Evolutionary conservation across 73 alveolate species (phyloP).

Genomic region (Durusdinium trenchii): DNA sequence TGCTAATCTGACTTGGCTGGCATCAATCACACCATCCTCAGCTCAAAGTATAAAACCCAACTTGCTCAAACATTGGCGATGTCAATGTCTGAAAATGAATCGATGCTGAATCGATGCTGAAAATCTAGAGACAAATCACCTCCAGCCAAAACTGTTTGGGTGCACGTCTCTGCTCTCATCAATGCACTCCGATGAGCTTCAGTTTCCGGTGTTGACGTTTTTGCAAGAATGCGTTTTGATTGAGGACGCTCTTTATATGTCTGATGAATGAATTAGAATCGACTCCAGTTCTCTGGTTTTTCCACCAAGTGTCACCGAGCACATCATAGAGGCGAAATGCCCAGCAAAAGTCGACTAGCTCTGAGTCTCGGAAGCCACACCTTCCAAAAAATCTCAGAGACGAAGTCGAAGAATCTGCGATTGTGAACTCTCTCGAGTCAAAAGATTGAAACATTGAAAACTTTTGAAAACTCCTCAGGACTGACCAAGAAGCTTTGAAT

Average conservation of each 20-base stretch:
- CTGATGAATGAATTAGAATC: no score
- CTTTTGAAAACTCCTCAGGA: not conserved
- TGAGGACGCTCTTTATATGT: no score
- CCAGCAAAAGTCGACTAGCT: slow-evolving; percentile 93
- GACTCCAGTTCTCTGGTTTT: not conserved
- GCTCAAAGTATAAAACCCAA: not conserved
- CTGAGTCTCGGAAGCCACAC: slow-evolving; percentile 95
- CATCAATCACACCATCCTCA: slow-evolving; percentile 81
- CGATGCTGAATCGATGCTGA: no score
- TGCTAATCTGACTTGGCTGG: slow-evolving; percentile 80
- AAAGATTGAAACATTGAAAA: no score
- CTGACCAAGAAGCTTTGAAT: not conserved
- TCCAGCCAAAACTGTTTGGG: no score
- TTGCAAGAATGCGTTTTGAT: no score
- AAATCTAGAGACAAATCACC: no score
- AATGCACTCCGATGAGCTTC: no score
- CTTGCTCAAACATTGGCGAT: no score
- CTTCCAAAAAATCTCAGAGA: not conserved
- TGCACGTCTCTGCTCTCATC: no score
- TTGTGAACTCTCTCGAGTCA: not conserved
- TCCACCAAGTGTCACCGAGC: slow-evolving; percentile 41
- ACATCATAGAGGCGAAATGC: slow-evolving; percentile 95
- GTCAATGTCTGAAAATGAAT: no score
- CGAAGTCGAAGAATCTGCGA: not conserved
- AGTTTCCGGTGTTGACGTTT: no score